A percentile compares a stretch with the other conserved stretches of the same genome.
Evolutionary conservation across 2,329 filamentous ascomycete genomes (phyloP).

Genomic region (Stachybotrys echinatus): DNA sequence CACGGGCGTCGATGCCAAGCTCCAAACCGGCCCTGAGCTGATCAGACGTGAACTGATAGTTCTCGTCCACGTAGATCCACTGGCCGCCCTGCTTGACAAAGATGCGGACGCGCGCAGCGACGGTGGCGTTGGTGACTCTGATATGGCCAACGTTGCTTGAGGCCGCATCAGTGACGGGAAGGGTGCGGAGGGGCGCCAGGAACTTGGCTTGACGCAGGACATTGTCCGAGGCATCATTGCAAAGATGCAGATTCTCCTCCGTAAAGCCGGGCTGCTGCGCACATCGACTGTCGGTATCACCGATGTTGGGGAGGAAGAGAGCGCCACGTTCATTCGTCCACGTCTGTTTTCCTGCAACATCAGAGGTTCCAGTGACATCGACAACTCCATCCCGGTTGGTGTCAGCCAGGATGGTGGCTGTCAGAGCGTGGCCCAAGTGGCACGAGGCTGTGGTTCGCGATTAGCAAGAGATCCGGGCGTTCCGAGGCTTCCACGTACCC

Average conservation of each 20-base stretch:
- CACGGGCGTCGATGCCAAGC: constrained; percentile 27
- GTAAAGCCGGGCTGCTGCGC: constrained; percentile 6
- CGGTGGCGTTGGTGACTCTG: constrained; percentile 5
- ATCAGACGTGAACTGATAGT: constrained; percentile 18
- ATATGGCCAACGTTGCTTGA: constrained; percentile 11
- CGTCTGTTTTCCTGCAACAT: constrained; percentile 13
- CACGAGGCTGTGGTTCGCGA: not conserved
- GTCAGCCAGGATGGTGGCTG: constrained; percentile 21
- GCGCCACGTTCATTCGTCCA: constrained; percentile 21
- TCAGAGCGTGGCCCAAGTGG: not conserved
- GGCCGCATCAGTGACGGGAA: constrained; percentile 13
- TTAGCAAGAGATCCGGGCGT: not conserved
- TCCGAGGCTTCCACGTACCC: not conserved
- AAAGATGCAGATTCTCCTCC: constrained; percentile 16
- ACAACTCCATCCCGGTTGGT: constrained; percentile 29
- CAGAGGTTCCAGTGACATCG: constrained; percentile 11
- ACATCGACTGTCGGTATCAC: constrained; percentile 25
- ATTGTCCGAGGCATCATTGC: constrained; percentile 28
- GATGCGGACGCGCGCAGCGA: constrained; percentile 17
- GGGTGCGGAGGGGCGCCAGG: constrained; percentile 23
- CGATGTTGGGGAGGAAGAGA: constrained; percentile 30
- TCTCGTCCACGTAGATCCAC: constrained; percentile 17
- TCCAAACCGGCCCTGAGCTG: constrained; percentile 22
- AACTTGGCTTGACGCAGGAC: constrained; percentile 20
- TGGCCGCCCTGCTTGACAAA: constrained; percentile 14